Evolutionary conservation across 306 rosid genomes (phyloP), one percentile per base, ranked within the genome.

Genomic region (Elaeagnus macrophylla): DNA sequence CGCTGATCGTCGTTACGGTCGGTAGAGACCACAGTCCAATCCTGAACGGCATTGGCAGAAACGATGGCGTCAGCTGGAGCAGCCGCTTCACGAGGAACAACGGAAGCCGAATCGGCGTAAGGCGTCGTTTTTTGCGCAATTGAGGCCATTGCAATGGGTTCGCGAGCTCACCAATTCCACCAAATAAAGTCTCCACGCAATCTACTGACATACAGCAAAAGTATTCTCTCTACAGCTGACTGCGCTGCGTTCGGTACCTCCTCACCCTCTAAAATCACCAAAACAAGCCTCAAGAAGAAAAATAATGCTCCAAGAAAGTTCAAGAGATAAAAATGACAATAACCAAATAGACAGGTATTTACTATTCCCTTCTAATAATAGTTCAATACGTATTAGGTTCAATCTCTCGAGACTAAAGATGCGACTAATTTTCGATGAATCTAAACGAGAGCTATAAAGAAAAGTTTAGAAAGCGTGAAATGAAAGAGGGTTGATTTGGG

Each of bases 111-210:
- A 46, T 60, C 60, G 44, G 56, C 8, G 56, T 1, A 71, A 40
- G 65, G n/a, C 93, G 95, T 73, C 95, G 85, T 56, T 72, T 85
- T 80, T 89, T 89, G 20, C 93, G 95, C 14, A 85, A 81, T 72
- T 83, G 97, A 25, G 95, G 95, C 95, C 95, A 85, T 89, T 89
- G 95, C 56, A 83, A 65, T 46, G 89, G 93, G 35, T 88, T 82
- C 37, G 69, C 78, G 16, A 85, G 75, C 67, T 79, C 83, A 11
- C 77, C 86, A 51, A 82, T 78, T 76, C 81, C 83, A 69, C 75
- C 76, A 17, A 71, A 74, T 38, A 66, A 76, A 38, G 68, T 71
- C 69, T 79, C 84, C 61, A 48, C 50, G 53, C 84, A 77, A 62
- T 80, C 81, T 56, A 58, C 70, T 85, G 90, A 85, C 90, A 85